Base-by-base conservation (phyloP, 2,329 filamentous ascomycete genomes). In the Emmonsia crescens region DNA sequence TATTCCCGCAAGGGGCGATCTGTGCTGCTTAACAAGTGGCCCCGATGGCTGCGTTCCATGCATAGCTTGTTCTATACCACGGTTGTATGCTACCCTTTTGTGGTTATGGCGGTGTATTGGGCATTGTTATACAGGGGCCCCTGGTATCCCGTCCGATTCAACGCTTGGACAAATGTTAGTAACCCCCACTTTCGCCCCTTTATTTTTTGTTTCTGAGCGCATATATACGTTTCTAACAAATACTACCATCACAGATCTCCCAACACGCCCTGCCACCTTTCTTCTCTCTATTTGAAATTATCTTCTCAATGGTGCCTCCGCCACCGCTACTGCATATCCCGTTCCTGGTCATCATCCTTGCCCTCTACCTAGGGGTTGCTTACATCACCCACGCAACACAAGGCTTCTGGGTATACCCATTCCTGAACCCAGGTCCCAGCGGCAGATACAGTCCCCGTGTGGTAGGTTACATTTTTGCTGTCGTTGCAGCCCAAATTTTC, bases 241-340 rank as follows among this genome's bases (percentile, higher is more conserved):
- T n/a, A 42, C n/a, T 46, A 46, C 38, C 61, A 62, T 62, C 48
- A 40, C 61, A 79, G 82, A 77, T 89, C 66, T 89, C 86, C 48
- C 82, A 89, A 73, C 91, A 96, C 74, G 86, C 78, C 24, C 75
- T 95, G 60, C 95, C 95, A 77, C 81, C 83, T 56, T 72, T 80
- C 59, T 91, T 89, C 71, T 88, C 88, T 0, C 77, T 92, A n/a
- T 82, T 91, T 68, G 89, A 95, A 75, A 81, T 94, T 67, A 31
- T 87, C 27, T 67, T 94, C 40, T 80, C 89, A 1, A 81, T 89
- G 46, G 89, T 87, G 2, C 76, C 78, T 6, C 82, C 84, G 12
- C 79, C 83, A 31, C 82, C 85, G 0, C 86, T 83, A 76, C 74
- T 88, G 27, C 85, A 91, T 69, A 72, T 90, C n/a, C 73, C 83